These are phyloP conservation scores for Suillus subalutaceus DNA, from an alignment of 768 basidiomycete species.

Conservation along the genomic window DNA sequence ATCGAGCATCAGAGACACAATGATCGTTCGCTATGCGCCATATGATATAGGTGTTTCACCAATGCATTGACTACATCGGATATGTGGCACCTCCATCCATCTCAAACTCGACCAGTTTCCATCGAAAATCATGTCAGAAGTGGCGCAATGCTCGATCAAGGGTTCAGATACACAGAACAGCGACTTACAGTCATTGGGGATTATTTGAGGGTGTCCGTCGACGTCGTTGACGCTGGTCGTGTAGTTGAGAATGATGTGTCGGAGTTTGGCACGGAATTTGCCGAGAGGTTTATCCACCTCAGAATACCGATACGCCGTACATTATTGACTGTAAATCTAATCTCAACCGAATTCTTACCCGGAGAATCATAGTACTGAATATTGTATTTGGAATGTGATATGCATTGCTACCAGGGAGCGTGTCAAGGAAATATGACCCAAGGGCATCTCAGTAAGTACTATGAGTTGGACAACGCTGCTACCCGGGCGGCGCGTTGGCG, in stretches of 20 bases:
- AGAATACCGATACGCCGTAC: too few species aligned
- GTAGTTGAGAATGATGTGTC: slow-evolving; percentile 2
- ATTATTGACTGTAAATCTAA: background rate
- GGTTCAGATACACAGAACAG: background rate
- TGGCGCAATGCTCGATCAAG: background rate
- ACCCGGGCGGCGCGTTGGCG: background rate
- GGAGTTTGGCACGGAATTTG: slow-evolving; percentile 6
- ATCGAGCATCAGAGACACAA: background rate
- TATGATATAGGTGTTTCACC: background rate
- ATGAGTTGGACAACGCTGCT: background rate
- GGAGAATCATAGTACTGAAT: background rate
- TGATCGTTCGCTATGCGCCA: background rate
- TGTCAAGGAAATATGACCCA: background rate
- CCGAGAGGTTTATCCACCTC: background rate
- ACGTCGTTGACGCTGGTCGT: slow-evolving; percentile 4
- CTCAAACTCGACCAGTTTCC: background rate
- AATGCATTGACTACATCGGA: background rate
- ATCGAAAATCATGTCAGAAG: background rate
- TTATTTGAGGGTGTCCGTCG: background rate
- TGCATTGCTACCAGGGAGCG: background rate
- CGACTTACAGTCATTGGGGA: slow-evolving; percentile 2
- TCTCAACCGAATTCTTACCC: background rate
- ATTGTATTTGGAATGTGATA: background rate
- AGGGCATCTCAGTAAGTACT: background rate
- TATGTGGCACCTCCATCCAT: background rate